Evolutionary conservation across 2,329 filamentous ascomycete species (phyloP).

Genomic region (Exophiala dermatitidis): DNA sequence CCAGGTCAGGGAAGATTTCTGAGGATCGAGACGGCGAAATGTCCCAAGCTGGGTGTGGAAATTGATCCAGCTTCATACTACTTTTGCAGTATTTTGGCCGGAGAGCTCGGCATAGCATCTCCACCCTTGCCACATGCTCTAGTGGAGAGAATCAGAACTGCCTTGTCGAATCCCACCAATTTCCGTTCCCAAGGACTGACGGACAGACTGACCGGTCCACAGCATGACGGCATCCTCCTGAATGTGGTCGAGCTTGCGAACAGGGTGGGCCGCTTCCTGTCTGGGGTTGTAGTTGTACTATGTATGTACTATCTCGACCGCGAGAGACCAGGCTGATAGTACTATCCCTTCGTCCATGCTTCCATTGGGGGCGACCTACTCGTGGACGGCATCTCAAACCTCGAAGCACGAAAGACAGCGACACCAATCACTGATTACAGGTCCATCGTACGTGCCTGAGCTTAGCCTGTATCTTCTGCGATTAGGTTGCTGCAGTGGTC

Average conservation of each 20-base stretch:
- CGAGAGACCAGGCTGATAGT: too few relatives aligned
- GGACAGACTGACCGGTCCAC: not conserved
- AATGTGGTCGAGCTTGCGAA: not conserved
- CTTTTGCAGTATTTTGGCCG: not conserved
- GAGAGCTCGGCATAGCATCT: not conserved
- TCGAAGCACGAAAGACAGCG: too few relatives aligned
- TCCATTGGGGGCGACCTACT: too few relatives aligned
- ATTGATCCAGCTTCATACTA: not conserved
- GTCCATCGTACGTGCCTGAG: too few relatives aligned
- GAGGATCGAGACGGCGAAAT: not conserved
- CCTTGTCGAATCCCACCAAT: not conserved
- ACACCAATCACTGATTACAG: too few relatives aligned
- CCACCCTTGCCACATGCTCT: constrained; percentile 1
- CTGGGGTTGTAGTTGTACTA: not conserved
- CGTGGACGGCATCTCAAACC: too few relatives aligned
- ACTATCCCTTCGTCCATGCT: too few relatives aligned
- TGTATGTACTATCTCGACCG: not conserved
- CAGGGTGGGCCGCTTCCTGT: not conserved
- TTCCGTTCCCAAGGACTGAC: not conserved
- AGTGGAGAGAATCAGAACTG: not conserved
- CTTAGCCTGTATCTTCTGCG: too few relatives aligned
- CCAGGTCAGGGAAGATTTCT: not conserved
- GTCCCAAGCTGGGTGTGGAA: not conserved
- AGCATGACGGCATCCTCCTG: not conserved
- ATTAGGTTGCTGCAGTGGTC: not conserved